Percentiles rank a stretch among this genome's conserved stretches.
These are phyloP conservation scores for Plasmodium cynomolgi DNA, from an alignment of 169 alveolate genomes.

Conservation along the genomic window DNA sequence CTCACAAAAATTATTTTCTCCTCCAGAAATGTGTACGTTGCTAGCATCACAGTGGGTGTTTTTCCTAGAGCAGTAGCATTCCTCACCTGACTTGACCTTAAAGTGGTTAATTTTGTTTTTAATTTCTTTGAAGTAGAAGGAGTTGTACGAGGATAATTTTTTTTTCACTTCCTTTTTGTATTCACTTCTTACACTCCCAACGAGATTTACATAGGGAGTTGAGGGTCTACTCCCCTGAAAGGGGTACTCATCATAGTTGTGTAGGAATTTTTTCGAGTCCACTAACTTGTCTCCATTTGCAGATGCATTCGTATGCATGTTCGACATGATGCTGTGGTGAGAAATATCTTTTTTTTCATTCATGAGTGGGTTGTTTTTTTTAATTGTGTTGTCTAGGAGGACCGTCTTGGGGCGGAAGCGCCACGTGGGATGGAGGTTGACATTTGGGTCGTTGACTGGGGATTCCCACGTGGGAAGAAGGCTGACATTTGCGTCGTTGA, in stretches of 20 bases:
- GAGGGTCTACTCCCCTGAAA: not conserved
- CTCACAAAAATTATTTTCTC: not conserved
- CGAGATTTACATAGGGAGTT: not conserved
- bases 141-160: not conserved
- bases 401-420: not conserved
- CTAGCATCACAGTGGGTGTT: not conserved
- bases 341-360: conserved; percentile 31
- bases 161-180: not conserved
- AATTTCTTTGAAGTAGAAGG: conserved; percentile 5
- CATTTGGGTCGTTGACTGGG: not conserved
- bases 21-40: not conserved
- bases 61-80: not conserved
- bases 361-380: not conserved
- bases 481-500: not conserved
- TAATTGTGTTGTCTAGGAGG: conserved; percentile 1
- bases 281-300: conserved; percentile 1
- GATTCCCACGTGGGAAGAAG: not conserved
- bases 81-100: conserved; percentile 21
- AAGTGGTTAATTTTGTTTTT: conserved; percentile 15
- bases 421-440: not conserved
- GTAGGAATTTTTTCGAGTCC: conserved; percentile 7
- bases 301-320: not conserved
- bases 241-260: not conserved
- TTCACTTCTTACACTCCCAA: not conserved
- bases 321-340: not conserved